phyloP scores from a whole-genome alignment of 257 asterid species.

The Galeopsis tetrahit region DNA sequence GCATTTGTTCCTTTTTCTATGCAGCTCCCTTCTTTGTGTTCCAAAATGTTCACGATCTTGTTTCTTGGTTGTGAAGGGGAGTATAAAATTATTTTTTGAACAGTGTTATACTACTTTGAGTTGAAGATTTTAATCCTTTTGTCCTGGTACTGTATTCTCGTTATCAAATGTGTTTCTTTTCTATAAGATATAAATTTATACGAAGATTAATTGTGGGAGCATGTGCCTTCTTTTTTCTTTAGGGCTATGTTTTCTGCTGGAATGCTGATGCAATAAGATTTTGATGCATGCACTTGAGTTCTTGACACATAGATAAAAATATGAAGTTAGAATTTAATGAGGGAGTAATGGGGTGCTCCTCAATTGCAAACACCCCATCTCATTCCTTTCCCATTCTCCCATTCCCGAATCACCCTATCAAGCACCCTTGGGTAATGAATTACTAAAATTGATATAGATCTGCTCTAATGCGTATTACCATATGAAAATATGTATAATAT shows the following conservation, averaged over 20 bases:
- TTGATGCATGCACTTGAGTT: conserved; percentile 18
- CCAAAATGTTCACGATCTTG: conserved; percentile 7
- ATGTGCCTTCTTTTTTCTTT: conserved; percentile 20
- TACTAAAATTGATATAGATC: not conserved
- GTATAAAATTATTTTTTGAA: conserved; percentile 6
- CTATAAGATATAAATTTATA: conserved; percentile 6
- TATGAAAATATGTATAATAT: not conserved
- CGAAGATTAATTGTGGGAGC: not conserved
- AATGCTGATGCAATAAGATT: not conserved
- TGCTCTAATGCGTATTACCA: not conserved
- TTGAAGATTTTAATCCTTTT: conserved; percentile 22
- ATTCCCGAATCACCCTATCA: not conserved
- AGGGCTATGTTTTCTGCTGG: conserved; percentile 15
- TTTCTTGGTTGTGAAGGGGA: conserved; percentile 8
- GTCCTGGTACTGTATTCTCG: conserved; percentile 1
- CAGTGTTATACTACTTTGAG: conserved; percentile 13
- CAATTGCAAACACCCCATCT: not conserved
- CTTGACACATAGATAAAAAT: conserved; percentile 1
- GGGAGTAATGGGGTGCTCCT: not conserved
- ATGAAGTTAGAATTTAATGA: not conserved
- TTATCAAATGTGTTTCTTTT: not conserved
- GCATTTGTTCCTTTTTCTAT: conserved; percentile 30
- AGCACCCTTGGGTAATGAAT: not conserved
- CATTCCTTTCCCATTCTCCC: not conserved
- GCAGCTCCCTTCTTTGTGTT: conserved; percentile 12